Evolutionary conservation across 1,139 yeast genomes (phyloP).

Genomic region (Scheffersomyces segobiensis): DNA sequence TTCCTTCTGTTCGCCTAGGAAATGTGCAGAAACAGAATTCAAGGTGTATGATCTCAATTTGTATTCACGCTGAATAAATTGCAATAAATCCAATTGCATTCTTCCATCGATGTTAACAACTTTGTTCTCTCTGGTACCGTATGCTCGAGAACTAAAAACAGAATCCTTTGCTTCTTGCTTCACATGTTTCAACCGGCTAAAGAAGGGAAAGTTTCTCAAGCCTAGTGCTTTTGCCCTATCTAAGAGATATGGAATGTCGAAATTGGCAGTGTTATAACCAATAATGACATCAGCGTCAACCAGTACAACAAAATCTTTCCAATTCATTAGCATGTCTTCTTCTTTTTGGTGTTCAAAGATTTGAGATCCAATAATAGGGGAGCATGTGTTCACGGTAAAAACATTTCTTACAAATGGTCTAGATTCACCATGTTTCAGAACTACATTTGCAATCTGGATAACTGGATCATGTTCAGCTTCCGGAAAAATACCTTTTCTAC

Average conservation of each 20-base stretch:
- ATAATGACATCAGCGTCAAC: slow-evolving; percentile 96
- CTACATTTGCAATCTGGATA: slow-evolving; percentile 95
- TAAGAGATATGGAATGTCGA: slow-evolving; percentile 89
- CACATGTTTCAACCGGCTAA: slow-evolving; percentile 70
- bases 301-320: slow-evolving; percentile 82
- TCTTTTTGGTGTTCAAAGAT: slow-evolving; percentile 77
- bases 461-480: slow-evolving; percentile 93
- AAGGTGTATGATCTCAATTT: slow-evolving; percentile 91
- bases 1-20: slow-evolving; percentile 93
- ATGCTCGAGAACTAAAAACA: slow-evolving; percentile 90
- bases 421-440: slow-evolving; percentile 74
- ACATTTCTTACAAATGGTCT: slow-evolving; percentile 92
- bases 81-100: slow-evolving; percentile 90
- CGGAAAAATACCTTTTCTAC: slow-evolving; percentile 94
- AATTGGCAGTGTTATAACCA: slow-evolving; percentile 93
- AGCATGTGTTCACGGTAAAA: slow-evolving; percentile 86
- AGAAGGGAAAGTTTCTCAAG: slow-evolving; percentile 73
- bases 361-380: slow-evolving; percentile 93
- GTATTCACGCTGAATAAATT: slow-evolving; percentile 91
- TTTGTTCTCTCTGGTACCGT: slow-evolving; percentile 93
- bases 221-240: slow-evolving; percentile 82
- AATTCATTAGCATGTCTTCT: slow-evolving; percentile 75
- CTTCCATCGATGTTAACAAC: slow-evolving; percentile 93
- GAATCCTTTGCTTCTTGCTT: slow-evolving; percentile 81
- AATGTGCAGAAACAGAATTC: slow-evolving; percentile 94